A percentile compares a stretch with the other conserved stretches of the same genome.
phyloP scores from a whole-genome alignment of 176 grass and related monocot genomes.

The Ampelocalamus luodianensis region DNA sequence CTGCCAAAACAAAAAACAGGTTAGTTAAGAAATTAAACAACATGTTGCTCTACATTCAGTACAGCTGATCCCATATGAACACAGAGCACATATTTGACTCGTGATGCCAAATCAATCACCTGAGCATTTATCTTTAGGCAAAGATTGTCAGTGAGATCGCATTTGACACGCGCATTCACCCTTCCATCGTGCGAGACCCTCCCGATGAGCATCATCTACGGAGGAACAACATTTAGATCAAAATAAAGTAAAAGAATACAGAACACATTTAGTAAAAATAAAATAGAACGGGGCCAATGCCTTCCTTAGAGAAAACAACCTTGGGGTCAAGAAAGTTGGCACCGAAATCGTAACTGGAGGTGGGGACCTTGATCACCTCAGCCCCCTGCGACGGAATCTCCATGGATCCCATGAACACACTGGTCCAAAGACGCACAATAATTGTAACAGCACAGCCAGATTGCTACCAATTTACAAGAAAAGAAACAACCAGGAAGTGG shows the following conservation, averaged over 20 bases:
- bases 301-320: constrained; percentile 44
- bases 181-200: constrained; percentile 61
- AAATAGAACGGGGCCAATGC: not conserved
- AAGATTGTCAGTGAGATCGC: constrained; percentile 57
- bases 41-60: not conserved
- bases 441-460: not conserved
- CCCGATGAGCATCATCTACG: constrained; percentile 70
- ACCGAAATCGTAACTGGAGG: constrained; percentile 67
- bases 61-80: not conserved
- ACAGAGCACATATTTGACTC: not conserved
- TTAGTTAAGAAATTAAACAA: constrained; percentile 28
- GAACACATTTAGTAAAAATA: not conserved
- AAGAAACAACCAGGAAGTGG: constrained; percentile 16
- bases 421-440: constrained; percentile 30
- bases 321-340: constrained; percentile 64
- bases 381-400: constrained; percentile 59
- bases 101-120: constrained; percentile 43
- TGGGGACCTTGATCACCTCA: constrained; percentile 67
- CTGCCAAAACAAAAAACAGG: constrained; percentile 52
- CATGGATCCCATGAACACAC: constrained; percentile 58
- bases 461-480: not conserved
- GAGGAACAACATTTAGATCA: constrained; percentile 12
- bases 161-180: constrained; percentile 60
- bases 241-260: not conserved
- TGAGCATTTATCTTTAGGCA: constrained; percentile 65